These are phyloP conservation scores for Pseudotsuga menziesii DNA, from an alignment of 75 land plant genomes.

Conservation along the genomic window DNA sequence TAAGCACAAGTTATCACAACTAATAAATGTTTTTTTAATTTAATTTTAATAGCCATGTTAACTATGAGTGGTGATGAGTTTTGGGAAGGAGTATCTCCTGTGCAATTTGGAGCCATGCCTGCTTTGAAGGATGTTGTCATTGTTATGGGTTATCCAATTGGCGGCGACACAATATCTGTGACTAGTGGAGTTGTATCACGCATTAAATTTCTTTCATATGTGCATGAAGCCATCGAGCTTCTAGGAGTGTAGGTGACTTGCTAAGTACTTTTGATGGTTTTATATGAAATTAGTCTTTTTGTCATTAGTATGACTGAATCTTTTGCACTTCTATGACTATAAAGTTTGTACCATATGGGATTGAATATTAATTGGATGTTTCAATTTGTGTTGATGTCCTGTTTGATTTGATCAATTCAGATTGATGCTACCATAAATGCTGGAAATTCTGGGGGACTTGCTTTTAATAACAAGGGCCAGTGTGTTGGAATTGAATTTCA, in stretches of 20 bases:
- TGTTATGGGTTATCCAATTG: conserved; percentile 97
- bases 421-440: conserved; percentile 98
- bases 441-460: conserved; percentile 98
- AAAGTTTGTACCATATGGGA: not conserved
- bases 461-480: conserved; percentile 86
- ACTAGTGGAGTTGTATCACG: conserved; percentile 98
- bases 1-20: not conserved
- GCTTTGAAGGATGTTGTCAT: conserved; percentile 94
- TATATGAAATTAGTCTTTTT: not conserved
- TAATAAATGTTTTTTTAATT: conserved; percentile 7
- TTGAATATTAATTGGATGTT: not conserved
- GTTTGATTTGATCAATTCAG: conserved; percentile 32
- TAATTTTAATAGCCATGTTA: conserved; percentile 67
- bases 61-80: conserved; percentile 91
- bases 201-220: conserved; percentile 93
- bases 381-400: not conserved
- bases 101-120: conserved; percentile 91
- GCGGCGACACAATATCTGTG: conserved; percentile 97
- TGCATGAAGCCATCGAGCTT: conserved; percentile 98
- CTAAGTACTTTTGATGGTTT: not conserved
- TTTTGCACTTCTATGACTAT: not conserved
- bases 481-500: conserved; percentile 99
- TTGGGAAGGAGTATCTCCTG: conserved; percentile 87
- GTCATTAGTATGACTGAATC: not conserved
- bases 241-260: conserved; percentile 80